Base-by-base conservation (phyloP, 202 grass and related monocot genomes). In the Panicum hallii region DNA sequence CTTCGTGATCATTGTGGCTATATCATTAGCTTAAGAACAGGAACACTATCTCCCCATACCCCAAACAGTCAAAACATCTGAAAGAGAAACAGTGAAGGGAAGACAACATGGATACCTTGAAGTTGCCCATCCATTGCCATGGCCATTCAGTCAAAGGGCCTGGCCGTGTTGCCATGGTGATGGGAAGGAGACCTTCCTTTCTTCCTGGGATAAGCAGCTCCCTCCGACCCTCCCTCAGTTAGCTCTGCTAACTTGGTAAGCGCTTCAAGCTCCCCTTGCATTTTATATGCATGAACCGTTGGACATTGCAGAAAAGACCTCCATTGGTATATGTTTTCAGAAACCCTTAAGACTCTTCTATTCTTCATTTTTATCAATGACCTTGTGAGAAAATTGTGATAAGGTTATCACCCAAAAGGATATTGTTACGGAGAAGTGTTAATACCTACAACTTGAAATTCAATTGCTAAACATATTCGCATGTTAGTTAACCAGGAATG, bases 81-180 rank as follows among this genome's bases (percentile, higher is more conserved):
- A 45, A 71, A 68, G 16, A 75, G 66, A 49, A 73, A 28, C 0
- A 32, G 53, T 32, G 15, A 48, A 42, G 47, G 40, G 12, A 32
- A 68, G 41, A 40, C 66, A 81, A 9, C 17, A 38, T 42, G 5
- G 11, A 16, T 47, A 94, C 92, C 89, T 94, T 94, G 84, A 89
- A 91, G 60, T 64, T 87, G 19, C 92, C 92, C 70, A 94, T 88
- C 78, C 92, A 82, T 14, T 87, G 87, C 92, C 92, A 94, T 83
- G 92, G 92, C 92, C 92, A 94, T 79, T 91, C 73, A 1, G 84
- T 91, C 67, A 94, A 84, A 81, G 84, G 84, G 0, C 92, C 92
- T 1, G 92, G 92, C 66, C 81, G 79, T 46, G 87, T 89, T 85
- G 89, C 92, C 92, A 94, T 94, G 79, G 72, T 28, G 54, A 63